These are phyloP conservation scores for Alternaria novae-zelandiae DNA, from an alignment of 2,329 filamentous ascomycete genomes.

Conservation along the genomic window DNA sequence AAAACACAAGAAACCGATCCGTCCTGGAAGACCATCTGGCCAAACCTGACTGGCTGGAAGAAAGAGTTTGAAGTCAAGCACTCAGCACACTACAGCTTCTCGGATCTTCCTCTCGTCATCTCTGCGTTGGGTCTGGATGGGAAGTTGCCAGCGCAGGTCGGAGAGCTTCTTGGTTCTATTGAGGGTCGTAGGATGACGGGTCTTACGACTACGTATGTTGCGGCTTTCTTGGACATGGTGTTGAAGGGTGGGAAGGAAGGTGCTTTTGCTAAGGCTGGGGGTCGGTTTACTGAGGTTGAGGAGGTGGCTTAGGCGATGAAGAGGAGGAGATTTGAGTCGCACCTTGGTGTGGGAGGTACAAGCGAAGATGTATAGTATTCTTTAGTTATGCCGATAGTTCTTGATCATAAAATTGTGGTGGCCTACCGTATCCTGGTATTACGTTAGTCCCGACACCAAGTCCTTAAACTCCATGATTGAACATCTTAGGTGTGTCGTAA, in stretches of 20 bases:
- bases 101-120: slow-evolving; percentile 28
- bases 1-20: slow-evolving; percentile 37
- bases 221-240: slow-evolving; percentile 28
- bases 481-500: too few relatives aligned
- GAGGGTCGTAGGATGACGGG: slow-evolving; percentile 29
- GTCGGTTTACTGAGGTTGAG: slow-evolving; percentile 25
- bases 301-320: slow-evolving; percentile 7
- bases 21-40: slow-evolving; percentile 34
- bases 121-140: slow-evolving; percentile 24
- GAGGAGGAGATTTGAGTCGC: neutral
- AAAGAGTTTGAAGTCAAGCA: slow-evolving; percentile 34
- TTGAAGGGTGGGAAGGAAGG: slow-evolving; percentile 19
- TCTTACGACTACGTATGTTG: slow-evolving; percentile 26
- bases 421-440: neutral
- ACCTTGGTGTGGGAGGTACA: neutral
- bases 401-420: neutral
- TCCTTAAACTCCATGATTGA: too few relatives aligned
- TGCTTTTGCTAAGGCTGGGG: neutral
- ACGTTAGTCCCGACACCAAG: too few relatives aligned
- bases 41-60: slow-evolving; percentile 32
- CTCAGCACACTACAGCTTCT: slow-evolving; percentile 37
- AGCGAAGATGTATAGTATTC: neutral
- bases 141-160: slow-evolving; percentile 20
- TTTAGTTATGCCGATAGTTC: neutral
- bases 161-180: slow-evolving; percentile 27